Conservation (phyloP, 805 yeast genomes). For the Saturnispora ahearnii region DNA sequence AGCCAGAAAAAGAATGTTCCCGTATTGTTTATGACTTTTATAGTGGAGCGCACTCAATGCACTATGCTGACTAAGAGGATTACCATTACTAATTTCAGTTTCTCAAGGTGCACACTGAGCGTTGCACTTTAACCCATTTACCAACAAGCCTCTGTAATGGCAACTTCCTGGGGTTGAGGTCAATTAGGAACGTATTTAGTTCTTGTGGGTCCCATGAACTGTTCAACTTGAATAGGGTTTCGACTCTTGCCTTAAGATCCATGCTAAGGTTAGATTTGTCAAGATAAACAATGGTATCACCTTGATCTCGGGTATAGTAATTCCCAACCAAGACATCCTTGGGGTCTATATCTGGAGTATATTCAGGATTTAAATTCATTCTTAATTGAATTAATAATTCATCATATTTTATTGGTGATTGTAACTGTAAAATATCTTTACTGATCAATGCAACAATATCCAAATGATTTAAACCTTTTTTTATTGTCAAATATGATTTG, state of each 20-base stretch:
- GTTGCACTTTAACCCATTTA: neutral
- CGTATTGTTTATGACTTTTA: neutral
- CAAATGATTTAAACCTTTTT: constrained; percentile 10
- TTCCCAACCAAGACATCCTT: constrained; percentile 35
- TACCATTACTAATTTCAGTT: neutral
- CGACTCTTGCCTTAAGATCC: neutral
- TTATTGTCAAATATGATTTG: neutral
- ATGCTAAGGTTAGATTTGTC: neutral
- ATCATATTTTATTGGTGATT: constrained; percentile 21
- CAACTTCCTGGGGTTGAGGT: neutral
- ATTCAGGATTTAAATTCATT: constrained; percentile 51
- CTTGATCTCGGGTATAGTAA: constrained; percentile 22
- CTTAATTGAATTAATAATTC: constrained; percentile 61
- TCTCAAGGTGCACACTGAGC: neutral
- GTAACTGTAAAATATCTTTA: constrained; percentile 3
- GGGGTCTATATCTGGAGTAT: constrained; percentile 41
- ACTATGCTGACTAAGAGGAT: neutral
- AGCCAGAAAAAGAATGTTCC: too few species aligned
- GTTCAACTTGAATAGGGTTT: neutral
- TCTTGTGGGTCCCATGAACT: neutral
- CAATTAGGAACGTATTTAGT: neutral
- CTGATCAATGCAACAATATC: constrained; percentile 16
- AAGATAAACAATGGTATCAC: neutral
- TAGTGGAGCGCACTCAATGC: neutral
- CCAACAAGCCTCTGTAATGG: neutral